Base-by-base conservation (phyloP, 805 yeast species). In the Candida wancherniae region DNA sequence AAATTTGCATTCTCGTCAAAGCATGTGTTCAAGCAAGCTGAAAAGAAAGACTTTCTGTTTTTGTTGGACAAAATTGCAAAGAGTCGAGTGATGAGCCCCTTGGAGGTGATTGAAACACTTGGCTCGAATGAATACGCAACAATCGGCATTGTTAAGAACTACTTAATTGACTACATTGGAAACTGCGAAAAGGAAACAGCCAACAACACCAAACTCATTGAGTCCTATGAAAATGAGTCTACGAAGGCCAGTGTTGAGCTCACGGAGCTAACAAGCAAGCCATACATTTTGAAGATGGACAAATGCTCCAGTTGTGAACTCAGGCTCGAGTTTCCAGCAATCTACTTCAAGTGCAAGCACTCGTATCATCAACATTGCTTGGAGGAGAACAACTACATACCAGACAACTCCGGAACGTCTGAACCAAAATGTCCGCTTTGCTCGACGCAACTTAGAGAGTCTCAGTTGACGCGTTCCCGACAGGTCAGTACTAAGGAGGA, bases 291-390 rank as follows among this genome's bases (percentile, higher is more conserved):
- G 3, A 85, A 80, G 45, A 73, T 75, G 39, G 68, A 77, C 16
- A 65, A 64, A 21, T 88, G 96, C 49, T 61, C 75, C 9, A 67
- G 75, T 11, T 88, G 96, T 51, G 63, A 71, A 7, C 61, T 70
- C 24, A 68, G 73, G 9, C 58, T 90, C 13, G 94, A 84, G 36
- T 67, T 79, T 24, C 97, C 97, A 0, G 71, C 80, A 3, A 73
- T 84, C 1, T 94, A 84, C 47, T 92, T 90, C 62, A 73, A 77
- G 41, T 92, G 98, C 60, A 69, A 71, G 18, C 98, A 92, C 49
- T 76, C 92, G 3, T 87, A 75, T 50, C 97, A 92, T 50, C 84
- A 81, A 44, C 65, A 81, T 25, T 92, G 98, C 51, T 57, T 86
- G 15, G 67, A 67, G 29, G 77, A 76, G 24, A 72, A 65, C 26